Conservation (phyloP, 2,329 filamentous ascomycete genomes). For the Chrysosporium queenslandicum region DNA sequence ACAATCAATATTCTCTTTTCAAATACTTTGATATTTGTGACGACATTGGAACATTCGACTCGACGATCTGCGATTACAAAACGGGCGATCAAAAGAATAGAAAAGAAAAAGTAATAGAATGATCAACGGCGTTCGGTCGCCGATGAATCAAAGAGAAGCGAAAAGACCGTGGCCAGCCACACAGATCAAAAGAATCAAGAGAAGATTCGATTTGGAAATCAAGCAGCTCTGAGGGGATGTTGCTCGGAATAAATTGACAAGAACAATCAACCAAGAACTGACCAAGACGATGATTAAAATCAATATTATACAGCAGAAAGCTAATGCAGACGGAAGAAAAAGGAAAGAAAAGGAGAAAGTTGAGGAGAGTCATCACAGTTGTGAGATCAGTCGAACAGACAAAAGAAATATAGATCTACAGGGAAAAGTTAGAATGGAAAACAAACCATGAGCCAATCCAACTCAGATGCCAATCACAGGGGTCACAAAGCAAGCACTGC, state of each 20-base stretch:
- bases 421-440: too few species aligned
- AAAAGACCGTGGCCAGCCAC: constrained; percentile 6
- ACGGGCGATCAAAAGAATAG: not conserved
- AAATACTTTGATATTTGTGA: too few species aligned
- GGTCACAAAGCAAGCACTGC: not conserved
- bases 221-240: too few species aligned
- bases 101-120: not conserved
- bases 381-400: constrained; percentile 1
- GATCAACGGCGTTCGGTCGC: not conserved
- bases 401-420: constrained; percentile 6
- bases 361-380: constrained; percentile 7
- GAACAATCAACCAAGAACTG: not conserved
- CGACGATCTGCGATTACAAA: not conserved
- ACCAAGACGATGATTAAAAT: constrained; percentile 16
- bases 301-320: constrained; percentile 10
- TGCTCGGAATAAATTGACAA: too few species aligned
- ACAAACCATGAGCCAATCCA: constrained; percentile 12
- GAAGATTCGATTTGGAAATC: not conserved
- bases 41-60: not conserved
- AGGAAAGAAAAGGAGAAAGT: constrained; percentile 10
- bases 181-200: not conserved
- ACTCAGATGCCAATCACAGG: constrained; percentile 5
- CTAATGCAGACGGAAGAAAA: constrained; percentile 12
- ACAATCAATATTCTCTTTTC: not conserved
- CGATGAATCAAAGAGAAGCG: not conserved